Percentiles rank a stretch among this genome's conserved stretches.
Evolutionary conservation across 73 alveolate species (phyloP).

Genomic region (Paramecium tetraurelia): DNA sequence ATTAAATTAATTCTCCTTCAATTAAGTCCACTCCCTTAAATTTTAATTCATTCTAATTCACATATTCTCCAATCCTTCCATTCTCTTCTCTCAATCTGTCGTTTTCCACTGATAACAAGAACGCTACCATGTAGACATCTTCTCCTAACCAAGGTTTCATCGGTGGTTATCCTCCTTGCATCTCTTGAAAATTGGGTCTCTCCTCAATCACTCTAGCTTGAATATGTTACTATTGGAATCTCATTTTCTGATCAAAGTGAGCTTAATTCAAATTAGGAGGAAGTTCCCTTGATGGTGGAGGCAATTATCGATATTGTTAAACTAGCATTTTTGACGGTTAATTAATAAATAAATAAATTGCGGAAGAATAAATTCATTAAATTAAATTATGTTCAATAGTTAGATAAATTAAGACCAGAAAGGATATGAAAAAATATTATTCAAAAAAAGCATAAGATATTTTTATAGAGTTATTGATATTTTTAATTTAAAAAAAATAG

Average conservation of each 20-base stretch:
- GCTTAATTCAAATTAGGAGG: background rate
- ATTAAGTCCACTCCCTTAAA: background rate
- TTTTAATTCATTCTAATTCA: background rate
- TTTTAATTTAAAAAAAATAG: no score
- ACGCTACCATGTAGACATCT: constrained; percentile 5
- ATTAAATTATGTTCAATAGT: no score
- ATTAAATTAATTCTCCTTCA: background rate
- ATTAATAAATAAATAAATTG: background rate
- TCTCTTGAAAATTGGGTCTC: background rate
- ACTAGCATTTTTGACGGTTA: background rate
- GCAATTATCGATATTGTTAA: background rate
- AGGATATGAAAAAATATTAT: no score
- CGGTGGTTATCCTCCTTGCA: constrained; percentile 7
- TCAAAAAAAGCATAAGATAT: no score
- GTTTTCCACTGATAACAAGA: background rate
- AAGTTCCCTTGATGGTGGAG: background rate
- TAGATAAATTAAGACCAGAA: no score
- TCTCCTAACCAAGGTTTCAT: constrained; percentile 12
- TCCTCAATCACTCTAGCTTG: background rate
- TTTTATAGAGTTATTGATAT: no score
- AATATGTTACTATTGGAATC: background rate
- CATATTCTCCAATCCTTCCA: background rate
- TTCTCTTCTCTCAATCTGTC: constrained; percentile 7
- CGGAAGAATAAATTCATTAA: background rate
- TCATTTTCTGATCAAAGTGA: background rate